Evolutionary conservation across 352 stramenopile species (phyloP), one percentile per base, ranked within the genome.

Genomic region (Phytophthora sp.): DNA sequence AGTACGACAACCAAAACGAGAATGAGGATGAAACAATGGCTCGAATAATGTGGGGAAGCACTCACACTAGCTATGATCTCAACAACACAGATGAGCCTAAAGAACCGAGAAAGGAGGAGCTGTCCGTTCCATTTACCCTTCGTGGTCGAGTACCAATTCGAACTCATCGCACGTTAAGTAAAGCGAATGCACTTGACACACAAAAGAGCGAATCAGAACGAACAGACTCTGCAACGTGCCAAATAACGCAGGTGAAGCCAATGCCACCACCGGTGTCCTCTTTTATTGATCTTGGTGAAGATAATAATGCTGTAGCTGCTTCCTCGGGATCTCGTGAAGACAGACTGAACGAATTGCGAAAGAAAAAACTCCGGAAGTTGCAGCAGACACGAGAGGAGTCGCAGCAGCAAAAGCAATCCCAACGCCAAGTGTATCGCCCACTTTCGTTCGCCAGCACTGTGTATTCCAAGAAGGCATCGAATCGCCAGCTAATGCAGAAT

Each of bases 401-500:
- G 0, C 42, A 75, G 5, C 67, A 71, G 27, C 70, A 74, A 9
- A 69, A 65, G 30, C 54, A 50, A 12, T 31, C 48, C 0, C 45
- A 69, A 24, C 60, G 55, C 8, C 50, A 72, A 45, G 32, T 54
- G 2, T 51, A 66, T 39, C 65, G 45, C 10, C 44, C 46, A 2
- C 37, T 62, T 2, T 58, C 50, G 1, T 45, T 73, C 15, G 35
- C 37, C 8, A 62, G 27, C 28, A 59, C 48, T 0, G 23, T 43
- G 8, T 63, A 67, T 5, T 64, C 61, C 0, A 85, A 87, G 30
- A 65, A 65, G 3, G 67, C 79, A 13, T 91, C 82, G 7, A 94
- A 93, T 37, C 76, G 79, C 5, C 74, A 88, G 48, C 57, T 92
- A 9, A 78, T 95, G 21, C 84, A 93, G 49, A 93, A 95, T 26